Evolutionary conservation across 176 grass and related monocot genomes (phyloP).

Genomic region (Leersia perrieri): DNA sequence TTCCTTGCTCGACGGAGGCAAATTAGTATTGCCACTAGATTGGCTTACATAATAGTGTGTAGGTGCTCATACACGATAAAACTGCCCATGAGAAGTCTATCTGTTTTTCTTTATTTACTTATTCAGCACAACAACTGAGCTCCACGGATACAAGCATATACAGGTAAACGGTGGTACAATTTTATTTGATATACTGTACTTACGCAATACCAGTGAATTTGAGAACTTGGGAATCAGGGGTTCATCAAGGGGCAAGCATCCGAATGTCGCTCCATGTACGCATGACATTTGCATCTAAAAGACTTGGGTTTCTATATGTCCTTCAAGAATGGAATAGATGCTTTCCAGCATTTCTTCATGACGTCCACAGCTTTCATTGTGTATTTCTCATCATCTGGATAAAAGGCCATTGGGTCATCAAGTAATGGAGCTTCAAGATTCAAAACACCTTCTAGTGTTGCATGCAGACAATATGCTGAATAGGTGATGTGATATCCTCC

Average conservation of each 20-base stretch:
- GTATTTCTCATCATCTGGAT: constrained; percentile 65
- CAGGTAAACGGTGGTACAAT: background rate
- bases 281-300: background rate
- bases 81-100: no score
- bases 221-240: background rate
- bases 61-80: no score
- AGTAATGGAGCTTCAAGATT: constrained; percentile 50
- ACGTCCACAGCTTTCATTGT: constrained; percentile 53
- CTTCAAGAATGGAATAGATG: constrained; percentile 68
- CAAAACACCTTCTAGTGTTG: constrained; percentile 73
- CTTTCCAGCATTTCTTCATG: constrained; percentile 67
- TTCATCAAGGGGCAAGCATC: background rate
- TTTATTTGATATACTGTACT: background rate
- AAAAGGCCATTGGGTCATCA: constrained; percentile 75
- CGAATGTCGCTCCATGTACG: no score
- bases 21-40: no score
- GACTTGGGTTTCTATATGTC: constrained; percentile 34
- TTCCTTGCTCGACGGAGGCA: no score
- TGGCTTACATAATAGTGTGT: no score
- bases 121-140: no score
- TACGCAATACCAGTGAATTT: background rate
- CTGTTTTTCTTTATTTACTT: no score
- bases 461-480: constrained; percentile 88
- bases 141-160: background rate
- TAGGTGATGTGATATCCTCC: constrained; percentile 84